Base-by-base conservation (phyloP, 495 filamentous ascomycete genomes). In the Lophium mytilinum region DNA sequence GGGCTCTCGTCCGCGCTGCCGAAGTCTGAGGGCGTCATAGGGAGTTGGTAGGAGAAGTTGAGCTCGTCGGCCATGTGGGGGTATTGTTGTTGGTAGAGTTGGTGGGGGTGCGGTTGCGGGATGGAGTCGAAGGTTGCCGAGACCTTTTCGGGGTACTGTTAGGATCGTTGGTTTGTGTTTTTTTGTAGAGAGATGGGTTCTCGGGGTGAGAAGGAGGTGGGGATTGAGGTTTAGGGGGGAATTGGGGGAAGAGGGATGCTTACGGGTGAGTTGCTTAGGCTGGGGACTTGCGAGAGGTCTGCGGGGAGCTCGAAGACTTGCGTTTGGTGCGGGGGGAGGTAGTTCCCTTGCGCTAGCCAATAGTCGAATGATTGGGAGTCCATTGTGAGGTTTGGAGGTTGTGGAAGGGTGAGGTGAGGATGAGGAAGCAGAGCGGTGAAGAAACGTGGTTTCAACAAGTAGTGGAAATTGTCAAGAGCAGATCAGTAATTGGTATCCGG, bases 1-100 rank as follows among this genome's bases (percentile, higher is more conserved):
- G 65, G 64, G 30, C 48, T 55, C 46, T 68, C 65, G 60, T 68
- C 65, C 45, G 66, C 65, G 36, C 63, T 66, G 50, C 59, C 60
- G 37, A 68, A 63, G 15, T 68, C 65, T 4, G 61, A 62, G 19
- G 65, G 64, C 6, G 64, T 67, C 64, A 67, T 57, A 5, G 64
- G 64, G 10, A 66, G 53, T 11, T 52, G 56, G 47, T 61, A 66
- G 39, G 34, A 24, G 49, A 49, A 50, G 52, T 55, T 60, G 4
- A 41, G 18, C 47, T 63, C 64, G 15, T 62, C 57, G 40, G 57
- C 50, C 30, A 63, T 61, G 55, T 66, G 60, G 4, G 17, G 46
- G 19, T 63, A 57, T 48, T 59, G 60, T 12, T 14, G 15, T 24
- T 48, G 45, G 58, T 53, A 58, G 24, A 33, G 33, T 19, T 54